A percentile compares a stretch with the other conserved stretches of the same genome.
Conservation (phyloP, 2,329 filamentous ascomycete genomes). For the Cytospora mali region DNA sequence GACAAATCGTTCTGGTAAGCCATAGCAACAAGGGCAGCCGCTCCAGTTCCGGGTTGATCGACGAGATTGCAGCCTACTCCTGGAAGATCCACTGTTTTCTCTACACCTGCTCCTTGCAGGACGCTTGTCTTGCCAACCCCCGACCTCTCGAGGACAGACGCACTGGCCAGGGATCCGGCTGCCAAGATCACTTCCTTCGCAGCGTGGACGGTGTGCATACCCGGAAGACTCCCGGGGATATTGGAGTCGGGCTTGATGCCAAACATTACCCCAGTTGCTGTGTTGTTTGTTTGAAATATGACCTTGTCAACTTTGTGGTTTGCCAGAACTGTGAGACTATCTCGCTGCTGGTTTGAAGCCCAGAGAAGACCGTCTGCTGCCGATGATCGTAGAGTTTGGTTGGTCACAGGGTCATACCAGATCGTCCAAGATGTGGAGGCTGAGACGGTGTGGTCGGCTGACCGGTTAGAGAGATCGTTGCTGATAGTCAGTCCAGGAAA, state of each 20-base stretch:
- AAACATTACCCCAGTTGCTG: conserved; percentile 10
- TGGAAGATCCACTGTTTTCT: conserved; percentile 18
- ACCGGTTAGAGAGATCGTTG: conserved; percentile 33
- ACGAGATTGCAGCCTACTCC: conserved; percentile 26
- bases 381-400: conserved; percentile 30
- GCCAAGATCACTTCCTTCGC: conserved; percentile 23
- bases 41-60: conserved; percentile 31
- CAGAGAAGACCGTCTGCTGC: conserved; percentile 31
- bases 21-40: conserved; percentile 29
- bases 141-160: conserved; percentile 26
- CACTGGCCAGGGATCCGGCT: conserved; percentile 21
- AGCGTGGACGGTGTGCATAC: conserved; percentile 1
- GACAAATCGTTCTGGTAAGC: conserved; percentile 31
- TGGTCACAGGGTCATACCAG: conserved; percentile 30
- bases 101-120: conserved; percentile 13
- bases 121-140: conserved; percentile 10
- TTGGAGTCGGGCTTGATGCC: not conserved
- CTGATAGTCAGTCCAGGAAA: conserved; percentile 32
- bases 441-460: conserved; percentile 28
- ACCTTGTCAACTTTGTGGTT: conserved; percentile 27
- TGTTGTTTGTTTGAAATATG: not conserved
- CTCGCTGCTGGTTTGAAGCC: conserved; percentile 15
- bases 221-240: conserved; percentile 1
- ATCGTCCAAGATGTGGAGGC: conserved; percentile 34
- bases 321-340: conserved; percentile 16